Percentiles rank a stretch among this genome's conserved stretches.
Conservation (phyloP, 2,329 filamentous ascomycete genomes). For the Fusarium brevicatenulatum region DNA sequence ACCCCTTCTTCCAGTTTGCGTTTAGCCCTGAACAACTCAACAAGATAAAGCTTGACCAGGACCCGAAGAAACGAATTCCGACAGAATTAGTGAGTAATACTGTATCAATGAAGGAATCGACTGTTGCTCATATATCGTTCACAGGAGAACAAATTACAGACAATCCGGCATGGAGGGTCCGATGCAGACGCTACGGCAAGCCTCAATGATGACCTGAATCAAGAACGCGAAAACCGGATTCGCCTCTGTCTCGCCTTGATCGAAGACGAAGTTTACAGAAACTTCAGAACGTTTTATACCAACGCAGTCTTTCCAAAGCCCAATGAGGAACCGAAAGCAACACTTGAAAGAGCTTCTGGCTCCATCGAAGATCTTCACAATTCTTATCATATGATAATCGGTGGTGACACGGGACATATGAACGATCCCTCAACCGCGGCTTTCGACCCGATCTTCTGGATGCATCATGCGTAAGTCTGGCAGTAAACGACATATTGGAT, state of each 20-base stretch:
- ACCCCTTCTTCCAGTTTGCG: neutral
- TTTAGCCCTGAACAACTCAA: accelerated
- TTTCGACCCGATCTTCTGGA: neutral
- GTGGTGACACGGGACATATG: accelerated
- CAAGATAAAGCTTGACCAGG: no score
- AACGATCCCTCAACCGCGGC: neutral
- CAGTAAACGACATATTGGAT: accelerated
- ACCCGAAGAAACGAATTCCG: no score
- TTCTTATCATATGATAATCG: accelerated
- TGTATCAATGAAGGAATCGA: no score
- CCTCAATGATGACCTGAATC: accelerated
- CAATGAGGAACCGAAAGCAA: accelerated
- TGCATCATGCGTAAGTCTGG: neutral
- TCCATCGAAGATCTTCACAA: accelerated
- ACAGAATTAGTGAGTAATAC: no score
- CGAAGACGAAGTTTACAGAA: neutral
- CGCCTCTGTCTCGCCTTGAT: accelerated
- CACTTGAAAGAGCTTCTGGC: accelerated
- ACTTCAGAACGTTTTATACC: neutral
- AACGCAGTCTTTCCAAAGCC: neutral
- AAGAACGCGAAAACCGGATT: accelerated
- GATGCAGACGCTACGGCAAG: no score
- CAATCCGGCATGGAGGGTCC: no score
- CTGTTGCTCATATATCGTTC: no score
- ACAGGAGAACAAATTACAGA: no score